Percentiles rank a stretch among this genome's conserved stretches.
Evolutionary conservation across 2,329 filamentous ascomycete species (phyloP).

Genomic region (Claviceps arundinis): DNA sequence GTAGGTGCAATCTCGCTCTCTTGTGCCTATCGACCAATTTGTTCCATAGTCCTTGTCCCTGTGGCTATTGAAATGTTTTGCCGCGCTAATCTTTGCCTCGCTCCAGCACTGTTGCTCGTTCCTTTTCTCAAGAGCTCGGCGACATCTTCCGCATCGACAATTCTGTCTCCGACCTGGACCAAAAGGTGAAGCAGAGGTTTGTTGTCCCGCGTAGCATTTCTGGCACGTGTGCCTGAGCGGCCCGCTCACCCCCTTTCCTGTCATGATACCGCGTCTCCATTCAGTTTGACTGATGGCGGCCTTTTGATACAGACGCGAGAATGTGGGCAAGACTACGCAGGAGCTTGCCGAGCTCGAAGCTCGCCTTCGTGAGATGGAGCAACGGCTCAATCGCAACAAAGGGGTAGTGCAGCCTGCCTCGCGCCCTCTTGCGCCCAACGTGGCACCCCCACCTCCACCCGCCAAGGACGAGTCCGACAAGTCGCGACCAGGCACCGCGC

Average conservation of each 20-base stretch:
- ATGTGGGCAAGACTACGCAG: conserved; percentile 60
- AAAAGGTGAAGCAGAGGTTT: conserved; percentile 72
- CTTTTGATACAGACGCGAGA: conserved; percentile 7
- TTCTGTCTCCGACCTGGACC: conserved; percentile 58
- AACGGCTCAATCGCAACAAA: conserved; percentile 43
- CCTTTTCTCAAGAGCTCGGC: conserved; percentile 76
- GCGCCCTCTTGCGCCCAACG: conserved; percentile 6
- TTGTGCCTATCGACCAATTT: not conserved
- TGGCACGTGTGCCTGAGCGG: not conserved
- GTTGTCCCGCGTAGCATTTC: conserved; percentile 17
- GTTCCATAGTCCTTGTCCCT: too few species aligned
- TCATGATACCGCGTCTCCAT: not conserved
- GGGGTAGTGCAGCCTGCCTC: conserved; percentile 8
- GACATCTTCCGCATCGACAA: conserved; percentile 82
- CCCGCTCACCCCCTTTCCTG: conserved; percentile 1
- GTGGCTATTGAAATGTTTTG: not conserved
- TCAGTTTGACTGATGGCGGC: not conserved
- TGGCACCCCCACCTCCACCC: conserved; percentile 7
- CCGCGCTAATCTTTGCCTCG: not conserved
- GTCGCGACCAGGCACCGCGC: conserved; percentile 42
- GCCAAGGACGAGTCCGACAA: conserved; percentile 22
- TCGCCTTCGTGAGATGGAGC: conserved; percentile 72
- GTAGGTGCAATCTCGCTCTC: conserved; percentile 38
- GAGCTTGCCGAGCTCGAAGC: conserved; percentile 81
- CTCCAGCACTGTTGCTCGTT: conserved; percentile 70